Evolutionary conservation across 2,329 filamentous ascomycete genomes (phyloP).

Genomic region (Trichoderma cornu-damae): DNA sequence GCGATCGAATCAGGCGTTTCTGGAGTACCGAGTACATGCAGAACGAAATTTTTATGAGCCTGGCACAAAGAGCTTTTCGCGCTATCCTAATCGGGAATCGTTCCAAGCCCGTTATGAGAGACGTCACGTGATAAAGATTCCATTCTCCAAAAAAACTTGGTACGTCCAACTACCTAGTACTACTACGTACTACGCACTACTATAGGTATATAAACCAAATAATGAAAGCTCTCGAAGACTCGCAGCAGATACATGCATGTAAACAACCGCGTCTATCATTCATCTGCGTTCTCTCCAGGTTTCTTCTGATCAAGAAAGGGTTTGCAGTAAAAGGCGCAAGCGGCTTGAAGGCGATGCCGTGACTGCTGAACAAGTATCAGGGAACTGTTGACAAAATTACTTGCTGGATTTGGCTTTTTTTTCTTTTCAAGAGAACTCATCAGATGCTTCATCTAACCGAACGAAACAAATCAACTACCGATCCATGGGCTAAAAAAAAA

Average conservation of each 20-base stretch:
- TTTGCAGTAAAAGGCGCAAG: neutral
- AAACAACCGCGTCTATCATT: too few relatives aligned
- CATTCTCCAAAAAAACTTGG: neutral
- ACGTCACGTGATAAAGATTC: slow-evolving; percentile 16
- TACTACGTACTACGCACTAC: too few relatives aligned
- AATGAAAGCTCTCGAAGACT: too few relatives aligned
- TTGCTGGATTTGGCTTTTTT: too few relatives aligned
- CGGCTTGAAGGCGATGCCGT: neutral
- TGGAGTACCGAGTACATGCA: slow-evolving; percentile 22
- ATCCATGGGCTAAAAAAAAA: too few relatives aligned
- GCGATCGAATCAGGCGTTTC: slow-evolving; percentile 21
- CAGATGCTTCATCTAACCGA: too few relatives aligned
- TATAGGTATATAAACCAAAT: too few relatives aligned
- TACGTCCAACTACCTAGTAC: too few relatives aligned
- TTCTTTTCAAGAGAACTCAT: too few relatives aligned
- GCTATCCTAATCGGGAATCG: slow-evolving; percentile 1
- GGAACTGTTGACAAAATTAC: too few relatives aligned
- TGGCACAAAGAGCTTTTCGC: slow-evolving; percentile 15
- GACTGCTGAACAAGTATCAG: neutral
- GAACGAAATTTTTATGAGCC: slow-evolving; percentile 37
- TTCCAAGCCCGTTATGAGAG: neutral
- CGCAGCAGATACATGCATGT: too few relatives aligned
- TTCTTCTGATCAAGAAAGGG: neutral
- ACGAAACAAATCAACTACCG: too few relatives aligned
- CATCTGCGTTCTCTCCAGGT: neutral